Base-by-base conservation (phyloP, 108 stramenopile genomes). In the Licmophora abbreviata region DNA sequence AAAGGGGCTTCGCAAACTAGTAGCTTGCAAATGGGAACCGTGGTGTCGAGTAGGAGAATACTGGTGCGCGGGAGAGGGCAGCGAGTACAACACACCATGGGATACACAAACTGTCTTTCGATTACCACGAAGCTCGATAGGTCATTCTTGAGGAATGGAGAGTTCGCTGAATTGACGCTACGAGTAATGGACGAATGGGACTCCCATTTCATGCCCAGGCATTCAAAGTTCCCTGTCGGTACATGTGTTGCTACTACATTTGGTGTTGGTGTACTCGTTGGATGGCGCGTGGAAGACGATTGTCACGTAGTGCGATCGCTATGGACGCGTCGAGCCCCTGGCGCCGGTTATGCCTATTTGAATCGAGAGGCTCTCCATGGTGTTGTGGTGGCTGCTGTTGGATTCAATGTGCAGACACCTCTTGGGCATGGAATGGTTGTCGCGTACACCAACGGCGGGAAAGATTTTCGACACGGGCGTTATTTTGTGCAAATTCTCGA, bases 221-320 rank as follows among this genome's bases (percentile, higher is more conserved):
- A 83, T 69, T 92, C 90, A 22, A 88, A 92, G 45, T 76, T 74
- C 27, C 85, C 90, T n/a, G 64, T 92, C 12, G 90, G 90, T 12
- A 64, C 76, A 22, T 85, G 85, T 29, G 85, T 92, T 52, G 83
- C 85, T 15, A 87, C 90, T 10, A 62, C 69, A 2, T 92, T 81
- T 63, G 90, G 90, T n/a, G 29, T 85, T 37, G 90, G 90, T 15
- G 77, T 92, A 1, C 43, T 92, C 29, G 90, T 88, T 32, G 90
- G 90, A 20, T 92, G 90, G 90, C 66, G 90, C 45, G 81, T 83
- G 6, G 85, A 92, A 65, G 90, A 88, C 54, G 90, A 92, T 47
- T 65, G 69, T 32, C 90, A 92, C 59, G 64, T 92, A 23, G 77
- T 92, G 33, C 69, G 82, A 27, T 79, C 81, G 21, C 63, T 92